Evolutionary conservation across 192 early-diverging fungal genomes (phyloP).

Genomic region (Podochytrium sp.): DNA sequence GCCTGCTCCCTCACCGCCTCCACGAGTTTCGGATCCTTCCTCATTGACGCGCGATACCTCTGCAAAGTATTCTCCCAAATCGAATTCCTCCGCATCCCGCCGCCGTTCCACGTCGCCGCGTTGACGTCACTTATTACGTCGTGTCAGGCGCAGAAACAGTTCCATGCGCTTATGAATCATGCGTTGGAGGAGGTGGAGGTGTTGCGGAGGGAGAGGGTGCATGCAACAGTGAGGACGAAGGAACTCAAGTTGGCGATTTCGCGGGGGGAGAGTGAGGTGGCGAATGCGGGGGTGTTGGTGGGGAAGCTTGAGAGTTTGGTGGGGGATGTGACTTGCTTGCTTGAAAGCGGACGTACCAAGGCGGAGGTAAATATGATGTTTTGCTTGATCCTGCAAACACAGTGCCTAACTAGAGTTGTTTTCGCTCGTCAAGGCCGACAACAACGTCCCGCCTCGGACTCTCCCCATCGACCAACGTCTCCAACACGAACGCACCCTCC

Average conservation of each 20-base stretch:
- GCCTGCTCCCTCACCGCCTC: conserved; percentile 21
- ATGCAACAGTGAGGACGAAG: neutral
- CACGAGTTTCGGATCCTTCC: neutral
- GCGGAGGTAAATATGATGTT: neutral
- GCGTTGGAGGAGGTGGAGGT: conserved; percentile 5
- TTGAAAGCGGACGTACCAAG: neutral
- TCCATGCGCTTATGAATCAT: neutral
- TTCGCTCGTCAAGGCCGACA: too few relatives aligned
- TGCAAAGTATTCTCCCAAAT: conserved; percentile 13
- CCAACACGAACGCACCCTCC: neutral
- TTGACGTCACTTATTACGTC: neutral
- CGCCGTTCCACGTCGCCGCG: conserved; percentile 25
- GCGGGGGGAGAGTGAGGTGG: conserved; percentile 5
- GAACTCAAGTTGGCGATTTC: neutral
- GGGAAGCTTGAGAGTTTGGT: neutral
- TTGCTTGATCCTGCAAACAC: too few relatives aligned
- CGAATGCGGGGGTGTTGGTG: neutral
- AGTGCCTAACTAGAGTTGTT: too few relatives aligned
- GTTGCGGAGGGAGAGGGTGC: neutral
- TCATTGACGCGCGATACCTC: conserved; percentile 14
- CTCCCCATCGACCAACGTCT: neutral
- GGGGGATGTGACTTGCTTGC: neutral
- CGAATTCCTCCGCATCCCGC: conserved; percentile 6
- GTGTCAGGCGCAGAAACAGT: conserved; percentile 1
- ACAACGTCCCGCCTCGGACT: neutral